Percentiles rank a stretch among this genome's conserved stretches.
phyloP scores from a whole-genome alignment of 2,329 filamentous ascomycete species.

The Lachnellula cervina region DNA sequence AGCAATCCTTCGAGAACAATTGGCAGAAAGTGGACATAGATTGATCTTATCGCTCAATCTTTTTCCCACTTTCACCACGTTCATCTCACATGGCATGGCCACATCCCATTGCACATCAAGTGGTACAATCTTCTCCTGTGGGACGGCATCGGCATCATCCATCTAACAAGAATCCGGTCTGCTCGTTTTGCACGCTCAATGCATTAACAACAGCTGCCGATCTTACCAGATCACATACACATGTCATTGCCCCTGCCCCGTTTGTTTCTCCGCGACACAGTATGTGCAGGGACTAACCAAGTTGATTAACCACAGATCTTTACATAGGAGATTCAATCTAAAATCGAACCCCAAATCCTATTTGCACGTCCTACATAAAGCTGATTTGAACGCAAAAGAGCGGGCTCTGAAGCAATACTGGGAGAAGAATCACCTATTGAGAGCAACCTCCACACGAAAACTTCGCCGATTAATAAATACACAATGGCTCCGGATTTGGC shows the following conservation, averaged over 20 bases:
- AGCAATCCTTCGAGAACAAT: background rate
- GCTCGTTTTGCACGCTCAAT: background rate
- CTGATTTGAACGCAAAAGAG: background rate
- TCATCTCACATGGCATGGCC: background rate
- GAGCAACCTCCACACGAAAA: background rate
- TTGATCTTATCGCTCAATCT: background rate
- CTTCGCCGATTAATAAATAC: background rate
- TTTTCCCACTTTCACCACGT: background rate
- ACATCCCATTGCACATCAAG: background rate
- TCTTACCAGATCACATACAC: background rate
- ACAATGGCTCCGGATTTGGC: constrained; percentile 22
- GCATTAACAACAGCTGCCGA: constrained; percentile 1
- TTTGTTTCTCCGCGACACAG: background rate
- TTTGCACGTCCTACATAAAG: background rate
- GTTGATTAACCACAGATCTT: background rate
- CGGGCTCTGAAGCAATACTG: background rate
- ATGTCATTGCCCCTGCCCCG: background rate
- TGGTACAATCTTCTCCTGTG: background rate
- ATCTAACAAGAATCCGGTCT: background rate
- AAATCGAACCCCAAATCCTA: background rate
- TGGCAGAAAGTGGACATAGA: background rate
- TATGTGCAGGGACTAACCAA: background rate
- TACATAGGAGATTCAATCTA: background rate
- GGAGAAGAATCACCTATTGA: background rate
- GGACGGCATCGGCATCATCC: background rate